These are phyloP conservation scores for Tulasnella sp. DNA, from an alignment of 768 basidiomycete species.

Conservation along the genomic window DNA sequence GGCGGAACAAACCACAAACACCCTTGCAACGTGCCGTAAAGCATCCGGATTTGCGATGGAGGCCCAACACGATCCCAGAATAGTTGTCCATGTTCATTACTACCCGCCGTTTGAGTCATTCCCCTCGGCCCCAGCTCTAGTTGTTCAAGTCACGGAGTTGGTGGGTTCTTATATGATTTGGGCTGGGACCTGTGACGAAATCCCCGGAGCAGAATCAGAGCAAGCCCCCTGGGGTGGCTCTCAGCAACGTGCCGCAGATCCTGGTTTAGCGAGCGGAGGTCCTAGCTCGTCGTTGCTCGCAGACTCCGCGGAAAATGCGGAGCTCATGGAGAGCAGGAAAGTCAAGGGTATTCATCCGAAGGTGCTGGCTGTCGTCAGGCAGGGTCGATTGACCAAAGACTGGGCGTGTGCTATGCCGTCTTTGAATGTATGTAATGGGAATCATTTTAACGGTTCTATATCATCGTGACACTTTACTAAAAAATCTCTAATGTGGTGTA, in stretches of 20 bases:
- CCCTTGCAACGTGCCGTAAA: neutral
- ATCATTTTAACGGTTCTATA: neutral
- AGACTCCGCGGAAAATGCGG: conserved; percentile 40
- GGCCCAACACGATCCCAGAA: neutral
- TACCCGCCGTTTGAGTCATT: conserved; percentile 7
- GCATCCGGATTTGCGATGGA: neutral
- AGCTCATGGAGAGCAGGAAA: conserved; percentile 37
- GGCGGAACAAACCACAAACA: neutral
- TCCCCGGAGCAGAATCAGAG: conserved; percentile 31
- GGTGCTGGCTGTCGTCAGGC: conserved; percentile 44
- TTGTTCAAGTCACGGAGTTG: conserved; percentile 60
- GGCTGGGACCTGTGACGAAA: conserved; percentile 56
- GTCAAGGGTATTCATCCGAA: conserved; percentile 53
- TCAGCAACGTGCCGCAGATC: neutral
- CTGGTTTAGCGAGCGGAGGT: neutral
- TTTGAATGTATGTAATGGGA: conserved; percentile 35
- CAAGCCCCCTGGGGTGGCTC: neutral
- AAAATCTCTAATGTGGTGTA: conserved; percentile 18
- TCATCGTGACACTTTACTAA: conserved; percentile 1
- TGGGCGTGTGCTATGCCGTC: conserved; percentile 84
- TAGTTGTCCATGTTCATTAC: conserved; percentile 8
- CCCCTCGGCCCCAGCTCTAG: conserved; percentile 12
- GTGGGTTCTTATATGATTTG: conserved; percentile 79
- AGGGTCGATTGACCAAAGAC: conserved; percentile 61
- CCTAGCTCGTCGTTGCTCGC: conserved; percentile 1